Percentiles rank a stretch among this genome's conserved stretches.
Conservation (phyloP, 345 rosid species). For the Aquilaria malaccensis region DNA sequence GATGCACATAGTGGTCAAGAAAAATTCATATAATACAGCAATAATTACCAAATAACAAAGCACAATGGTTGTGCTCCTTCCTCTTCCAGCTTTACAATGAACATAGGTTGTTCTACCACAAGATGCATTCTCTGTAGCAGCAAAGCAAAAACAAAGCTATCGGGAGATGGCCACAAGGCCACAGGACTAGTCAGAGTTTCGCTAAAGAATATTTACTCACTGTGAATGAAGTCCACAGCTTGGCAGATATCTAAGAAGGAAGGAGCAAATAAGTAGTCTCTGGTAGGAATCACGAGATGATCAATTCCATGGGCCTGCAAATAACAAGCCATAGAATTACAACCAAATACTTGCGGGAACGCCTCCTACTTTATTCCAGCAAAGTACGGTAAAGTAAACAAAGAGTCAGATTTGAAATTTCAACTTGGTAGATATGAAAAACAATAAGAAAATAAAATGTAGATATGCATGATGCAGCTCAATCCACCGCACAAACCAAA, state of each 20-base stretch:
- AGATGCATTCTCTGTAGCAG: conserved; percentile 46
- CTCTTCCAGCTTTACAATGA: conserved; percentile 95
- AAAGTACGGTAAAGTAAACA: not conserved
- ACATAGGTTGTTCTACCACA: conserved; percentile 68
- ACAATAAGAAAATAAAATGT: not conserved
- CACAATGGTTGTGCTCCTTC: conserved; percentile 88
- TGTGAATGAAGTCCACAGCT: conserved; percentile 69
- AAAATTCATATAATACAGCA: not conserved
- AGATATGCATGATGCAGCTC: not conserved
- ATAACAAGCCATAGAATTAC: conserved; percentile 2
- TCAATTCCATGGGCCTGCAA: conserved; percentile 71
- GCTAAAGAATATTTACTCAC: conserved; percentile 29
- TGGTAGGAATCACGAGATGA: conserved; percentile 81
- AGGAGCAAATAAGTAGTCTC: conserved; percentile 89
- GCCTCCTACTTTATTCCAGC: too few relatives aligned
- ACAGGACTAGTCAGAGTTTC: not conserved
- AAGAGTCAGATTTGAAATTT: not conserved
- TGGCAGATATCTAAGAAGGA: conserved; percentile 44
- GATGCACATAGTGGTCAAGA: not conserved
- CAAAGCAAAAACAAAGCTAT: conserved; percentile 6
- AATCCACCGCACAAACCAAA: not conserved
- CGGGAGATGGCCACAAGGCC: conserved; percentile 4
- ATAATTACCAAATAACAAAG: conserved; percentile 69
- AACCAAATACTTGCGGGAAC: not conserved
- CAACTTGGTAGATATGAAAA: not conserved